Percentiles rank a stretch among this genome's conserved stretches.
phyloP scores from a whole-genome alignment of 192 early-diverging fungal species.

The Phycomyces nitens region DNA sequence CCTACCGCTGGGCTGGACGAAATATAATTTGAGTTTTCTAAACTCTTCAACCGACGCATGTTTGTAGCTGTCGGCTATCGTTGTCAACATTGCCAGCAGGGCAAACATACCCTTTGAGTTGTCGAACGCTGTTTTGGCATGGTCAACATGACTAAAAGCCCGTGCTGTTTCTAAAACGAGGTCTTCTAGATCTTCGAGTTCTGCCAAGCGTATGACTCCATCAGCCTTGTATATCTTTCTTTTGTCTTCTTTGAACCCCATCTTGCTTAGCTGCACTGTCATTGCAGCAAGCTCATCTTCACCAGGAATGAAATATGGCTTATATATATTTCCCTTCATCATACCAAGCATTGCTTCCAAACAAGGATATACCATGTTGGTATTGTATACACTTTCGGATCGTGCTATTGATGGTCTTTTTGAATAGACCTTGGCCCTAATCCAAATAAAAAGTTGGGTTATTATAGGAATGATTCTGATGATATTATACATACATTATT shows the following conservation, averaged over 20 bases:
- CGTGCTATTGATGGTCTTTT: constrained; percentile 1
- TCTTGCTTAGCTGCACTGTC: neutral
- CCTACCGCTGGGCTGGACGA: constrained; percentile 13
- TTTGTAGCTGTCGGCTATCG: neutral
- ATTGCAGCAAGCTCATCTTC: constrained; percentile 9
- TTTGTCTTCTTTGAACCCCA: constrained; percentile 6
- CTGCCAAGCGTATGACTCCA: neutral
- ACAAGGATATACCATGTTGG: constrained; percentile 6
- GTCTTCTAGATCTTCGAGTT: constrained; percentile 9
- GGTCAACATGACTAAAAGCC: constrained; percentile 5
- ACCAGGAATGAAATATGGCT: constrained; percentile 15
- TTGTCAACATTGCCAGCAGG: constrained; percentile 12
- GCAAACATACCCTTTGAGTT: constrained; percentile 12
- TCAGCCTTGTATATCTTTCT: neutral
- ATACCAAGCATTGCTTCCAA: constrained; percentile 3
- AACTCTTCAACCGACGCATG: constrained; percentile 7
- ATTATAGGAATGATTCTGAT: constrained; percentile 17
- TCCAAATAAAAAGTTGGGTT: constrained; percentile 12
- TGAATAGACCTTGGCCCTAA: constrained; percentile 2
- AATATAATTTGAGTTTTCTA: constrained; percentile 13
- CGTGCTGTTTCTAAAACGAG: constrained; percentile 4
- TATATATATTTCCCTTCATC: neutral
- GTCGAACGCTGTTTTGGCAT: neutral
- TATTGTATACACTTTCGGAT: constrained; percentile 6
- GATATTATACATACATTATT: constrained; percentile 13